Evolutionary conservation across 345 rosid genomes (phyloP).

Genomic region (Cardamine occulta): DNA sequence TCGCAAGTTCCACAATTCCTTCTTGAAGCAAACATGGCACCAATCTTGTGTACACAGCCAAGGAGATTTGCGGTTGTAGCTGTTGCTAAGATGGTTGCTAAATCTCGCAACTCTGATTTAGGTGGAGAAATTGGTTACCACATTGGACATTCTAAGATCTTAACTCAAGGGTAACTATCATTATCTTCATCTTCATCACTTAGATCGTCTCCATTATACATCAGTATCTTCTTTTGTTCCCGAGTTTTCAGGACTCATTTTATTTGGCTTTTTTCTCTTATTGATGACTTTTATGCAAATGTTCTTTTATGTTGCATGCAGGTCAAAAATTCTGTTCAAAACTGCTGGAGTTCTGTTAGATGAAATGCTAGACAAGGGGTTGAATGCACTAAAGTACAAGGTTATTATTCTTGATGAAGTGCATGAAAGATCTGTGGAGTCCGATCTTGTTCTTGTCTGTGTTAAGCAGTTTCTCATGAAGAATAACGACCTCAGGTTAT

Average conservation of each 20-base stretch:
- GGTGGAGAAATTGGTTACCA: conserved; percentile 95
- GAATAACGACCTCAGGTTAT: conserved; percentile 75
- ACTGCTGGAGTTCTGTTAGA: conserved; percentile 96
- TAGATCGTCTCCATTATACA: not conserved
- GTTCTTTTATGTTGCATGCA: conserved; percentile 40
- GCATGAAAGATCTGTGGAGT: conserved; percentile 97
- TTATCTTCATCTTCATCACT: conserved; percentile 6
- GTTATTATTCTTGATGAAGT: conserved; percentile 97
- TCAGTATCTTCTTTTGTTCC: not conserved
- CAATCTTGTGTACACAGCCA: conserved; percentile 87
- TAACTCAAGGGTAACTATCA: conserved; percentile 60
- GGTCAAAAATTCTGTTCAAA: conserved; percentile 87
- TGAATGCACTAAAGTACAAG: conserved; percentile 81
- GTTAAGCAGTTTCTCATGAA: conserved; percentile 83
- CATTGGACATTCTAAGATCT: conserved; percentile 78
- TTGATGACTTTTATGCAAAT: not conserved
- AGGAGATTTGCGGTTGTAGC: conserved; percentile 97
- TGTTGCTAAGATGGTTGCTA: conserved; percentile 92
- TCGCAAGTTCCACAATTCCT: conserved; percentile 96
- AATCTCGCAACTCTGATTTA: conserved; percentile 75
- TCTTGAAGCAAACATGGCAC: conserved; percentile 67
- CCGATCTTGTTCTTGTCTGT: conserved; percentile 90
- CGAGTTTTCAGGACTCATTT: not conserved
- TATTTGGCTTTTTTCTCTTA: conserved; percentile 6
- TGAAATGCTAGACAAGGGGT: conserved; percentile 88